phyloP scores from a whole-genome alignment of 345 rosid genomes.

The Linum usitatissimum region DNA sequence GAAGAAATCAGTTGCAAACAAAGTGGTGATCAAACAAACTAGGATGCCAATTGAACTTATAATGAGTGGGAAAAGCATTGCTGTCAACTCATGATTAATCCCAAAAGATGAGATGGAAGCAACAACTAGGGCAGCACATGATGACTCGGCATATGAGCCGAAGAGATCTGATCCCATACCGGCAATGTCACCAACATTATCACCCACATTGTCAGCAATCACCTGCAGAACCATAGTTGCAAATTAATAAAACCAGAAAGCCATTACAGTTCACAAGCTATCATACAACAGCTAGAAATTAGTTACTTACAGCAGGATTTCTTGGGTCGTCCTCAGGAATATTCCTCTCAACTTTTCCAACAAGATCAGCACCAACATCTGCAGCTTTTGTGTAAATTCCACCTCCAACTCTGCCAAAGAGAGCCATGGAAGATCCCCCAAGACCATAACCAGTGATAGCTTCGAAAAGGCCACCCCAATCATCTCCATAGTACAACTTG shows the following conservation, averaged over 20 bases:
- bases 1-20: slow-evolving; percentile 6
- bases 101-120: slow-evolving; percentile 61
- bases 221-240: slow-evolving; percentile 26
- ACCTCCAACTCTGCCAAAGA: slow-evolving; percentile 64
- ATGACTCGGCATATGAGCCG: slow-evolving; percentile 61
- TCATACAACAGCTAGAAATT: too few relatives aligned
- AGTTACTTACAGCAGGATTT: slow-evolving; percentile 44
- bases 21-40: slow-evolving; percentile 3
- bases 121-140: slow-evolving; percentile 62
- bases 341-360: slow-evolving; percentile 53
- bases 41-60: background rate
- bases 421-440: slow-evolving; percentile 63
- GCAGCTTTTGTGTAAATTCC: slow-evolving; percentile 61
- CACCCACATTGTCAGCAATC: slow-evolving; percentile 65
- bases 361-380: slow-evolving; percentile 66
- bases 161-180: slow-evolving; percentile 70
- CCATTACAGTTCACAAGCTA: too few relatives aligned
- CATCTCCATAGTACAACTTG: slow-evolving; percentile 56
- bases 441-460: slow-evolving; percentile 66
- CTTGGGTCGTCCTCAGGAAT: slow-evolving; percentile 64
- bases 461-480: slow-evolving; percentile 66
- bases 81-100: slow-evolving; percentile 1
- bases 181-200: slow-evolving; percentile 65
- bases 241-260: too few relatives aligned
- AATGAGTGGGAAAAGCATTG: slow-evolving; percentile 3